Base-by-base conservation (phyloP, 768 basidiomycete genomes). In the Phaffia australis region DNA sequence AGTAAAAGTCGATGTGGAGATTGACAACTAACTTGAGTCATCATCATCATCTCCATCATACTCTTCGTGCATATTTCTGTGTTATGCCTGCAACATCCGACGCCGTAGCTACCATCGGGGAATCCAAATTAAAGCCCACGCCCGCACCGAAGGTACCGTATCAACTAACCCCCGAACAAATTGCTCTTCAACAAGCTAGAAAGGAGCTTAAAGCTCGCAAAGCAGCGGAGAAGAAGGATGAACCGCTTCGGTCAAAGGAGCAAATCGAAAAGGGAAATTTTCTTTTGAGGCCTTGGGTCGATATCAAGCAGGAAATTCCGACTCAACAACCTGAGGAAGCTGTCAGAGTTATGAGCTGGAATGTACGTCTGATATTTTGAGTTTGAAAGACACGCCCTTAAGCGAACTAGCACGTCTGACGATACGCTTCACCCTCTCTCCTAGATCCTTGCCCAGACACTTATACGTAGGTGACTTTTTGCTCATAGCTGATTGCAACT, bases 371-470 rank as follows among this genome's bases (percentile, higher is more conserved):
- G n/a, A 6, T 6, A 8, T 14, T 6, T 49, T 3, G 35, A 11
- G 11, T 23, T 54, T 30, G n/a, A 29, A 23, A 23, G 9, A 5
- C n/a, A 5, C 18, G 14, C 19, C 21, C 42, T 57, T 21, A 35
- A 21, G 27, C 27, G 27, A 16, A 49, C 55, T 1, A 23, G n/a
- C 51, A 29, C 42, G 21, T 56, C 5, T 35, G 30, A 14, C 15
- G 15, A 23, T 14, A 35, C 1, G 29, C 2, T 3, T 3, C 30
- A 27, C 61, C 50, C 23, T 50, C 50, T 32, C 42, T 42, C 21
- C 23, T 30, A 64, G 66, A 63, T 69, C 62, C 58, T 69, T 2
- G 67, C 67, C 16, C 67, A 69, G 21, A 69, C 67, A 27, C 67
- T 69, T 25, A 63, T 69, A 16, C 65, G 65, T 66, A 54, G 35